These are phyloP conservation scores for Geoglossum glabrum DNA, from an alignment of 495 filamentous ascomycete genomes.

Conservation along the genomic window DNA sequence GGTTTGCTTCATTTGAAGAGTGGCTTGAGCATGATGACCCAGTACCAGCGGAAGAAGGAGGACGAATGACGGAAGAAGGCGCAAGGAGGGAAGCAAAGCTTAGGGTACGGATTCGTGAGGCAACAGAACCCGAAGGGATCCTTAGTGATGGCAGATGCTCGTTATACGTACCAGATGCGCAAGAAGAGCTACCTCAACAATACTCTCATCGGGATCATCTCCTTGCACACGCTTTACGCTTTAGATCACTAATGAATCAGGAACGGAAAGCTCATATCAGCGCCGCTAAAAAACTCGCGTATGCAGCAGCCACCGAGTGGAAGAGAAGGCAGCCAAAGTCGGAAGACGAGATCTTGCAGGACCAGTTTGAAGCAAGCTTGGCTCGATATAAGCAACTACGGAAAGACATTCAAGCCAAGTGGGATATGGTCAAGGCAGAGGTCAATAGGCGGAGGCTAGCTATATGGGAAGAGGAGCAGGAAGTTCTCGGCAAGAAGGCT, in stretches of 20 bases:
- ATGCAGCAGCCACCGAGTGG: slow-evolving; percentile 32
- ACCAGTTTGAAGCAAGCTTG: slow-evolving; percentile 28
- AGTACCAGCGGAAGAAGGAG: slow-evolving; percentile 20
- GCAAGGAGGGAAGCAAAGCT: slow-evolving; percentile 31
- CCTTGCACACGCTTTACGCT: slow-evolving; percentile 56
- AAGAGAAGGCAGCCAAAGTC: slow-evolving; percentile 46
- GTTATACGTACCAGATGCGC: slow-evolving; percentile 55
- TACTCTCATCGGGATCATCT: slow-evolving; percentile 77
- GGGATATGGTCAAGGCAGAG: slow-evolving; percentile 57
- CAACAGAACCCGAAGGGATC: slow-evolving; percentile 50
- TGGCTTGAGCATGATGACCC: slow-evolving; percentile 32
- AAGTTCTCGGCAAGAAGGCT: slow-evolving; percentile 58
- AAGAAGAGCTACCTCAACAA: slow-evolving; percentile 49
- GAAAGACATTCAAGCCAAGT: slow-evolving; percentile 50
- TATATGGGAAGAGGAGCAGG: slow-evolving; percentile 72
- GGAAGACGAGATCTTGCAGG: slow-evolving; percentile 36
- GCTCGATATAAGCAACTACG: slow-evolving; percentile 46
- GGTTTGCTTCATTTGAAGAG: slow-evolving; percentile 31
- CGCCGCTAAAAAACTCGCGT: slow-evolving; percentile 43
- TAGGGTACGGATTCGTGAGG: slow-evolving; percentile 44
- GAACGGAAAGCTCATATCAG: slow-evolving; percentile 54
- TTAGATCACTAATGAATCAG: slow-evolving; percentile 53
- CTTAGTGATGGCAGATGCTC: slow-evolving; percentile 52
- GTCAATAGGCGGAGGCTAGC: slow-evolving; percentile 51
- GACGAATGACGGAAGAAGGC: slow-evolving; percentile 33